Percentiles rank a stretch among this genome's conserved stretches.
Evolutionary conservation across 495 filamentous ascomycete species (phyloP).

Genomic region (Talaromyces thailandensis): DNA sequence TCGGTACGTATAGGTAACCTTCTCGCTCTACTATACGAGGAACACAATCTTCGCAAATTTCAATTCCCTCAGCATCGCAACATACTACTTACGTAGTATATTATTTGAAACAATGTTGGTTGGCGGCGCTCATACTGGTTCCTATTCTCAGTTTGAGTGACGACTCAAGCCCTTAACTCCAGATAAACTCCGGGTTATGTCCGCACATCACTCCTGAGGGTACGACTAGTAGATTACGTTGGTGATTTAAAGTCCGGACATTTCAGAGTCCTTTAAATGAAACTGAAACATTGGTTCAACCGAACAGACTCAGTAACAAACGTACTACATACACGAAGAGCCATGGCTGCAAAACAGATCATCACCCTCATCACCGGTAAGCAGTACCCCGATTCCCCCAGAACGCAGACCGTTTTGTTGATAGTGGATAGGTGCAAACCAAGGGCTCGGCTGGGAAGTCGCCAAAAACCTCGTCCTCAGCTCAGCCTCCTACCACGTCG

Average conservation of each 20-base stretch:
- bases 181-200: not conserved
- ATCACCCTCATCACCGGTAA: slow-evolving; percentile 8
- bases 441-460: slow-evolving; percentile 21
- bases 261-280: too few species aligned
- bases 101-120: too few species aligned
- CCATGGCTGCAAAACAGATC: slow-evolving; percentile 6
- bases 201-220: not conserved
- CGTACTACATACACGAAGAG: not conserved
- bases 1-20: too few species aligned
- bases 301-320: too few species aligned
- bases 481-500: slow-evolving; percentile 16
- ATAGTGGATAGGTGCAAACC: slow-evolving; percentile 18
- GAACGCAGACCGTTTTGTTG: too few species aligned
- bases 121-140: too few species aligned
- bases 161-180: not conserved
- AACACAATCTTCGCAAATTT: too few species aligned
- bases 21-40: too few species aligned
- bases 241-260: too few species aligned
- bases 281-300: too few species aligned
- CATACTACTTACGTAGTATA: too few species aligned
- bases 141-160: not conserved
- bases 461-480: slow-evolving; percentile 14
- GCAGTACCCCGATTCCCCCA: not conserved
- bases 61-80: too few species aligned
- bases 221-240: not conserved